Base-by-base conservation (phyloP, 2,329 filamentous ascomycete species). In the Hyphodiscus sp. region DNA sequence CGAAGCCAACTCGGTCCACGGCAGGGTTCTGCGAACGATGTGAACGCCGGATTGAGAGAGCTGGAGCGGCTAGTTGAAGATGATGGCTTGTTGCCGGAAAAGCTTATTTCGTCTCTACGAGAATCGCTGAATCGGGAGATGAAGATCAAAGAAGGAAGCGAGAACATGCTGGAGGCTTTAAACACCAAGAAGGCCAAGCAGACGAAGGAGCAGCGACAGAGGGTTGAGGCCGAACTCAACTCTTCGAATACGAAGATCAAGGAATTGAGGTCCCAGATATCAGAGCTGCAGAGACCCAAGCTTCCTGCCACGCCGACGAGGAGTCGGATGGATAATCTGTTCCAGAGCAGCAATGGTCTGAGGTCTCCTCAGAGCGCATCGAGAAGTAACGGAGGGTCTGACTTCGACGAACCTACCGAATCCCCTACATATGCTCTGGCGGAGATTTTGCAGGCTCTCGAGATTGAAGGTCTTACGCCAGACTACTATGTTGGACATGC, bases 131-230 rank as follows among this genome's bases (percentile, higher is more conserved):
- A 91, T 62, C 92, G 95, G 65, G 95, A 99, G 73, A 85, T 91
- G 74, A 97, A 97, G 76, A 97, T 99, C 68, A 96, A 95, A 71
- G 88, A 92, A 65, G 94, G 94, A 19, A 96, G 92, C 54, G 94
- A 99, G 75, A 99, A 99, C 69, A 85, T 99, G 81, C 77, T 99
- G 41, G 94, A 99, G 74, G 94, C 94, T 13, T 74, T 99, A 60
- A 90, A 96, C 69, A 81, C 85, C 45, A 99, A 99, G 72, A 96
- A 95, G 70, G 87, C 89, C 45, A 99, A 97, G 73, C 92, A 97
- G 69, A 87, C 88, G 58, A 95, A 91, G 68, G 92, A 92, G 56
- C 89, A 92, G 68, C 81, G 89, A 45, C 76, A 80, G 56, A 80
- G 81, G 63, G 88, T 91, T 26, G 89, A 99, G 73, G 87, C 88